Evolutionary conservation across 2,329 filamentous ascomycete genomes (phyloP), one percentile per base, ranked within the genome.

Genomic region (Fusarium globosum): DNA sequence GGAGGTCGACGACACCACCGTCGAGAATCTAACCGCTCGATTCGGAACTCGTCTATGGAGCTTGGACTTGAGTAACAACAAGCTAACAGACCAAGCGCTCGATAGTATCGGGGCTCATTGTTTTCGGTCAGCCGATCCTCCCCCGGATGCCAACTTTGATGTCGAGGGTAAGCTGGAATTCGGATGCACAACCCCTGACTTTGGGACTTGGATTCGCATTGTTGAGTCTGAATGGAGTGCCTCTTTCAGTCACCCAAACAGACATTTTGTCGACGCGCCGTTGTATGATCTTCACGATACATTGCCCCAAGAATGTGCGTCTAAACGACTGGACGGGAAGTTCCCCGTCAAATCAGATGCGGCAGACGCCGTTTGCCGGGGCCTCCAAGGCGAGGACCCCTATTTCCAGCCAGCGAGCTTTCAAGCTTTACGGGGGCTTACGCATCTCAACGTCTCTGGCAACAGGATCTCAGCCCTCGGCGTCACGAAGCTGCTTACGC

Each of bases 51-150:
- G 82, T 35, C 78, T 91, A 16, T 91, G 89, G 89, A 89, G 89
- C 72, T 76, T 91, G 9, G 88, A 91, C 69, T 56, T 91, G 2
- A 82, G 83, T 42, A 60, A 83, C 11, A 92, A 91, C 71, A 83
- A 82, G 16, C 76, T 91, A 15, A 86, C 84, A 0, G 88, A 91
- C 73, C 73, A 42, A 6, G 73, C 81, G 7, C 74, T 89, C 16
- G 76, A 81, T 13, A 49, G 36, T 7, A 46, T 83, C 8, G 68
- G 78, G 11, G 48, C 77, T 11, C 70, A 73, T 23, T 84, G 81
- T 68, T 81, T 86, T 18, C 78, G 79, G 7, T 56, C 64, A 18
- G 70, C 75, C 13, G 76, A 79, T 4, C 78, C 85, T n/a, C 81
- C 81, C 33, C 81, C 80, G 2, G 78, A 81, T n/a, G 73, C 75